Evolutionary conservation across 208 protist species (phyloP).

Genomic region (Trypanosoma rangeli): DNA sequence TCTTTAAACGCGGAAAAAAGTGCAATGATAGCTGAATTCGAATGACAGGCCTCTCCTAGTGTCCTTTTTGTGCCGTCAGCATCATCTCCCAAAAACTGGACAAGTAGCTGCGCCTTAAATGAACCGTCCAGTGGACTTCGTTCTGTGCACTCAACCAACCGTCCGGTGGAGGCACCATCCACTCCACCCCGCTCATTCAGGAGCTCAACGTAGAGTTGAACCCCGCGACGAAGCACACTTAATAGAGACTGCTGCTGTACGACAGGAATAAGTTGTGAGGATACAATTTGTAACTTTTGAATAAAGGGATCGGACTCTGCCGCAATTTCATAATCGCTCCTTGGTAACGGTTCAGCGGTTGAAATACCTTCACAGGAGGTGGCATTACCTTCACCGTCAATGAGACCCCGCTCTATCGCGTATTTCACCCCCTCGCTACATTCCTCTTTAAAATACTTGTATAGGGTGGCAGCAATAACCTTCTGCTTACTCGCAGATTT

Average conservation of each 20-base stretch:
- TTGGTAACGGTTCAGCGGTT: conserved; percentile 22
- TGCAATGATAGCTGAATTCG: conserved; percentile 18
- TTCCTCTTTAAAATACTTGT: conserved; percentile 36
- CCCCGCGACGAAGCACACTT: conserved; percentile 27
- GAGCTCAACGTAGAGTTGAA: conserved; percentile 30
- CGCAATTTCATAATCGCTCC: conserved; percentile 28
- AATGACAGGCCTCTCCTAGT: conserved; percentile 17
- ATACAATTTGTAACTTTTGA: conserved; percentile 19
- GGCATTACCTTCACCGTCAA: conserved; percentile 40
- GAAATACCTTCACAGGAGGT: conserved; percentile 38
- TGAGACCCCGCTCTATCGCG: conserved; percentile 40
- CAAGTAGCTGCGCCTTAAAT: conserved; percentile 27
- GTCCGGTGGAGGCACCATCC: background rate
- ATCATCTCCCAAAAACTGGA: conserved; percentile 1
- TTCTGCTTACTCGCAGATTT: conserved; percentile 72
- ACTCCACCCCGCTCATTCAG: conserved; percentile 22
- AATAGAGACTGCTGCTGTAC: conserved; percentile 24
- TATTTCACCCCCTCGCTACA: conserved; percentile 38
- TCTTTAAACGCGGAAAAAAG: conserved; percentile 23
- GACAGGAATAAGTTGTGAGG: conserved; percentile 22
- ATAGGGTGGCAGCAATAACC: conserved; percentile 47
- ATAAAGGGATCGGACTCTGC: conserved; percentile 35
- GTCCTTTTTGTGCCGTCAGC: background rate
- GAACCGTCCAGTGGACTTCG: conserved; percentile 2
- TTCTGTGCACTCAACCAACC: conserved; percentile 25